Base-by-base conservation (phyloP, 1,139 yeast genomes). In the Kodamaea sp. region DNA sequence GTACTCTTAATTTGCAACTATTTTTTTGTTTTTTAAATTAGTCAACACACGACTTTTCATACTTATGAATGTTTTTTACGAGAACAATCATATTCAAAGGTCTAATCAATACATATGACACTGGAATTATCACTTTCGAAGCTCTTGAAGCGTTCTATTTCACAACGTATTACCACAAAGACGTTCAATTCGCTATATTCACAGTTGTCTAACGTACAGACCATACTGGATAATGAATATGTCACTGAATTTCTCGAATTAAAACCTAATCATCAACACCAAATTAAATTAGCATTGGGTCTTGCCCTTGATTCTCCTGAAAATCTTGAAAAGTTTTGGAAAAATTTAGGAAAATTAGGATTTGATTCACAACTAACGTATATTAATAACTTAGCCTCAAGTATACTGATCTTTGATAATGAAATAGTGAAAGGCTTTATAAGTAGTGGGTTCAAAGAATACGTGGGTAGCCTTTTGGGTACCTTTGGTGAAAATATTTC, bases 241-340 rank as follows among this genome's bases (percentile, higher is more conserved):
- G 37, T 34, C 24, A 36, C 47, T 9, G 28, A 40, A 26, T 33
- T 49, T 4, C 39, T 49, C 23, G 52, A 50, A 27, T 41, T 54
- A 8, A 37, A 37, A 24, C 38, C 42, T 27, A 33, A 35, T 24
- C 35, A 35, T 9, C 41, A 42, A 6, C 38, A 34, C 35, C 46
- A 45, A 5, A 27, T 42, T 3, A 25, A 38, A 5, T 36, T 51
- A 10, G 55, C 45, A 8, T 41, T 42, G 22, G 43, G 37, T 2
- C 41, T 44, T 11, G 49, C 53, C 2, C 36, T 44, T 22, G 41
- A 50, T 7, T 46, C 50, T 2, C 24, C 34, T 10, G 47, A 40
- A 8, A 44, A 50, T 10, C 39, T 48, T 15, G 37, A 41, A 11
- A 38, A 40, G 20, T 51, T 55, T 38, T 54, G 56, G 49, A 31